Percentiles rank a stretch among this genome's conserved stretches.
phyloP scores from a whole-genome alignment of 345 rosid species.

The Barbarea vulgaris region DNA sequence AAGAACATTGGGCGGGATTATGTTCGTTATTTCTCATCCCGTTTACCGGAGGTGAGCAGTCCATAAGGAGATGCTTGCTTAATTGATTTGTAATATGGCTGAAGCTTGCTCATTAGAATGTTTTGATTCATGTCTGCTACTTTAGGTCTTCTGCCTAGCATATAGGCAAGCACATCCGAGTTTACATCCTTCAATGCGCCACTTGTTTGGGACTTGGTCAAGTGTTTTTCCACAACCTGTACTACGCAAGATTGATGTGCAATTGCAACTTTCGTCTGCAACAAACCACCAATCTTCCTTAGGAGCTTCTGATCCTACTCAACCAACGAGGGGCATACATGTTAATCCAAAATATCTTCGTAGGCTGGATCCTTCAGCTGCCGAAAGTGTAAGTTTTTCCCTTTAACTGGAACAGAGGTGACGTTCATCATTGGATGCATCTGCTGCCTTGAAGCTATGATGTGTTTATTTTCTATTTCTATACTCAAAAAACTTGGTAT shows the following conservation, averaged over 20 bases:
- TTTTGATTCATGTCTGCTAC: constrained; percentile 19
- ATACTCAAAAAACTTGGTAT: background rate
- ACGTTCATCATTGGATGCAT: constrained; percentile 3
- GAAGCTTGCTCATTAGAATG: constrained; percentile 17
- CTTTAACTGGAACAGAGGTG: constrained; percentile 13
- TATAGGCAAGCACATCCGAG: constrained; percentile 78
- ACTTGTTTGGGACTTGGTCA: constrained; percentile 96
- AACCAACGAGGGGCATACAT: constrained; percentile 89
- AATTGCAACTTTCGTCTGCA: constrained; percentile 63
- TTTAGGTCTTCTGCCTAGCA: constrained; percentile 83
- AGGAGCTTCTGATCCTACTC: constrained; percentile 71
- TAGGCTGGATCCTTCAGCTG: constrained; percentile 66
- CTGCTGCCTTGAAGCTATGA: constrained; percentile 6
- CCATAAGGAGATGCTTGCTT: background rate
- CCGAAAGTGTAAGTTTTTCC: constrained; percentile 68
- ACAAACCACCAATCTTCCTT: constrained; percentile 56
- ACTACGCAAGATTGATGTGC: constrained; percentile 69
- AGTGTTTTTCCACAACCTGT: constrained; percentile 73
- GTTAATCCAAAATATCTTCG: constrained; percentile 96
- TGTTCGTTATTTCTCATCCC: constrained; percentile 71
- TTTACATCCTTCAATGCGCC: constrained; percentile 77
- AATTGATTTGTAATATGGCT: background rate
- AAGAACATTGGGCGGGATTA: constrained; percentile 92
- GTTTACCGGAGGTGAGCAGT: constrained; percentile 88
- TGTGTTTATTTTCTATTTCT: background rate